A percentile compares a stretch with the other conserved stretches of the same genome.
phyloP scores from a whole-genome alignment of 139 green algal genomes.

The Chara braunii region DNA sequence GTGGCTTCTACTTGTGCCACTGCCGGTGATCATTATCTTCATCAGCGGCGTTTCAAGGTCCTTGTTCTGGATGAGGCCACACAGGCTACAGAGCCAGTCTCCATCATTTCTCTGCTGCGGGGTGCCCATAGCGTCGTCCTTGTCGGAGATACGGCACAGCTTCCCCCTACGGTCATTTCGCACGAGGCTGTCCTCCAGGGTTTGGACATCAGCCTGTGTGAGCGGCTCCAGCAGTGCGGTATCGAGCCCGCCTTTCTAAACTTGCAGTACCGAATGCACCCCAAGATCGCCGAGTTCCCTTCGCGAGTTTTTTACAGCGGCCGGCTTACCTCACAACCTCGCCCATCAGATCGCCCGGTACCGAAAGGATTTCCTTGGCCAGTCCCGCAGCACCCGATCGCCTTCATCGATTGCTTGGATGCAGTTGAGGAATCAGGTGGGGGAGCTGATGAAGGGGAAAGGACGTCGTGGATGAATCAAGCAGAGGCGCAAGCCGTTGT shows the following conservation, averaged over 20 bases:
- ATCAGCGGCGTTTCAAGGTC: slow-evolving; percentile 51
- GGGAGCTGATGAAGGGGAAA: too few relatives aligned
- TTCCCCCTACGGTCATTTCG: slow-evolving; percentile 78
- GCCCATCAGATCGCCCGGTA: slow-evolving; percentile 11
- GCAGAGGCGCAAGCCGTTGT: slow-evolving; percentile 14
- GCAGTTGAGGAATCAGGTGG: not conserved
- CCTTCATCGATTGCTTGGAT: slow-evolving; percentile 37
- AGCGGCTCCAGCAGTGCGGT: slow-evolving; percentile 56
- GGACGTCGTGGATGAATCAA: not conserved
- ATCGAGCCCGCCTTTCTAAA: slow-evolving; percentile 69
- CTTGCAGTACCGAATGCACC: slow-evolving; percentile 75
- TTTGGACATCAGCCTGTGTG: slow-evolving; percentile 75
- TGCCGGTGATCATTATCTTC: slow-evolving; percentile 32
- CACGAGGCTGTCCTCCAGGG: slow-evolving; percentile 43
- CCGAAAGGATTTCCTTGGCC: slow-evolving; percentile 22
- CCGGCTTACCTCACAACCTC: slow-evolving; percentile 41
- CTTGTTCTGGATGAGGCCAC: slow-evolving; percentile 89
- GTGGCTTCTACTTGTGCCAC: slow-evolving; percentile 41
- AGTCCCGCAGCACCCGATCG: slow-evolving; percentile 12
- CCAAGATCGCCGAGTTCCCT: slow-evolving; percentile 36
- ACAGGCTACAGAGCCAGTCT: slow-evolving; percentile 71
- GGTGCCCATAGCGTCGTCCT: slow-evolving; percentile 71
- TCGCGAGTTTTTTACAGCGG: slow-evolving; percentile 56
- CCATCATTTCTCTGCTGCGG: slow-evolving; percentile 69
- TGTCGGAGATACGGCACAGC: slow-evolving; percentile 80